Percentiles rank a stretch among this genome's conserved stretches.
Conservation (phyloP, 768 basidiomycete genomes). For the Mycena leptocephala region DNA sequence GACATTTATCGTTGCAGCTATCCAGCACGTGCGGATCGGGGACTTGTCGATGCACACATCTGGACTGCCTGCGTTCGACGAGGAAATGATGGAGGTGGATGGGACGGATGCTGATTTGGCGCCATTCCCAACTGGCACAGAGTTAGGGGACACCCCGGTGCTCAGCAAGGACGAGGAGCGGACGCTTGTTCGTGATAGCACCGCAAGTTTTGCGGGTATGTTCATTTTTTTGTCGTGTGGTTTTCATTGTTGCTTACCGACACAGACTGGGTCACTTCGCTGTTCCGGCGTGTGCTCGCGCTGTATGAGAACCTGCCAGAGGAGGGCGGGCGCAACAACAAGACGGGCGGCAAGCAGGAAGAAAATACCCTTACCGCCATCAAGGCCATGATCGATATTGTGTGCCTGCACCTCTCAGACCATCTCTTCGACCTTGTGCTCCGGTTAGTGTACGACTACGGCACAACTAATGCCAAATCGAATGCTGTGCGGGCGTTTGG, state of each 20-base stretch:
- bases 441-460: slow-evolving; percentile 89
- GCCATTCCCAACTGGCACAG: slow-evolving; percentile 69
- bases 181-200: slow-evolving; percentile 83
- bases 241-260: neutral
- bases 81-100: slow-evolving; percentile 71
- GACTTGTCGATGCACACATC: slow-evolving; percentile 79
- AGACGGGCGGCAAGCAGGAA: slow-evolving; percentile 89
- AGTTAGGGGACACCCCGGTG: slow-evolving; percentile 55
- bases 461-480: slow-evolving; percentile 90
- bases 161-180: slow-evolving; percentile 79
- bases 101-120: slow-evolving; percentile 55
- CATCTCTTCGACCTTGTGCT: slow-evolving; percentile 88
- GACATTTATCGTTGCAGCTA: slow-evolving; percentile 81
- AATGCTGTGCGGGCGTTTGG: slow-evolving; percentile 95
- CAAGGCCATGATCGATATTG: slow-evolving; percentile 85
- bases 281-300: slow-evolving; percentile 84
- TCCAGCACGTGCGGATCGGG: slow-evolving; percentile 85
- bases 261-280: slow-evolving; percentile 85
- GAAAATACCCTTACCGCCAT: slow-evolving; percentile 84
- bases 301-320: slow-evolving; percentile 96
- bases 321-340: slow-evolving; percentile 91
- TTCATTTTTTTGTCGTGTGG: neutral
- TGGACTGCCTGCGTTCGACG: slow-evolving; percentile 68
- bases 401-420: slow-evolving; percentile 87
- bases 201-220: slow-evolving; percentile 83